Evolutionary conservation across 495 filamentous ascomycete species (phyloP).

Genomic region (Aeminium ludgeri): DNA sequence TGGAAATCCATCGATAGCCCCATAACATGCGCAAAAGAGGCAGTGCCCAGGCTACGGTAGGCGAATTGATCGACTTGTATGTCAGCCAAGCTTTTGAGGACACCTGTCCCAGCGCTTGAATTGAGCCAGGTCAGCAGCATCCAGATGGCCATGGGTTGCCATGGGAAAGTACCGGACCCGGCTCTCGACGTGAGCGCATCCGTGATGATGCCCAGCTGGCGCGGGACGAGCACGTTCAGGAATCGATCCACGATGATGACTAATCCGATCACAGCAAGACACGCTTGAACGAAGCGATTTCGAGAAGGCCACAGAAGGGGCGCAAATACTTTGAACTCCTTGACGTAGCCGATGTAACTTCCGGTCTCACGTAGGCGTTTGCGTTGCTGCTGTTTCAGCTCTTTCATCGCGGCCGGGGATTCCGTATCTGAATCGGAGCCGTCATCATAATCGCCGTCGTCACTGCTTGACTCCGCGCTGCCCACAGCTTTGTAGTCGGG

Average conservation of each 20-base stretch:
- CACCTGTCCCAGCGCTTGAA: conserved; percentile 9
- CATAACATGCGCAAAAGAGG: conserved; percentile 62
- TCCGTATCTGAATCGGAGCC: conserved; percentile 13
- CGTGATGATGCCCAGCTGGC: conserved; percentile 25
- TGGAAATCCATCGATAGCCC: conserved; percentile 66
- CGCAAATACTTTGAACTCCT: conserved; percentile 24
- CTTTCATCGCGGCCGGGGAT: conserved; percentile 18
- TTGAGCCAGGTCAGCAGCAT: conserved; percentile 13
- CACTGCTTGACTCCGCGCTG: not conserved
- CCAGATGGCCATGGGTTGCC: conserved; percentile 22
- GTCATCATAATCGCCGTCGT: not conserved
- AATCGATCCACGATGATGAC: conserved; percentile 17
- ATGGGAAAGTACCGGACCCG: conserved; percentile 17
- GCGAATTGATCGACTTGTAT: conserved; percentile 41
- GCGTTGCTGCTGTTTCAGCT: conserved; percentile 14
- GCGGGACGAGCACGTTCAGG: conserved; percentile 21
- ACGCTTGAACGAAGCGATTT: conserved; percentile 18
- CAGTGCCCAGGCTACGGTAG: conserved; percentile 40
- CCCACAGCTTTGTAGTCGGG: not conserved
- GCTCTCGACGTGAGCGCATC: conserved; percentile 12
- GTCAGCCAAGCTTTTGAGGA: conserved; percentile 12
- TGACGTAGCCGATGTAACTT: conserved; percentile 23
- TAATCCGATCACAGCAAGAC: conserved; percentile 12
- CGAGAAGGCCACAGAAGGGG: conserved; percentile 22
- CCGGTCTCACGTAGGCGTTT: conserved; percentile 22